Conservation (phyloP, 2,329 filamentous ascomycete species). For the Nigrospora osmanthi region DNA sequence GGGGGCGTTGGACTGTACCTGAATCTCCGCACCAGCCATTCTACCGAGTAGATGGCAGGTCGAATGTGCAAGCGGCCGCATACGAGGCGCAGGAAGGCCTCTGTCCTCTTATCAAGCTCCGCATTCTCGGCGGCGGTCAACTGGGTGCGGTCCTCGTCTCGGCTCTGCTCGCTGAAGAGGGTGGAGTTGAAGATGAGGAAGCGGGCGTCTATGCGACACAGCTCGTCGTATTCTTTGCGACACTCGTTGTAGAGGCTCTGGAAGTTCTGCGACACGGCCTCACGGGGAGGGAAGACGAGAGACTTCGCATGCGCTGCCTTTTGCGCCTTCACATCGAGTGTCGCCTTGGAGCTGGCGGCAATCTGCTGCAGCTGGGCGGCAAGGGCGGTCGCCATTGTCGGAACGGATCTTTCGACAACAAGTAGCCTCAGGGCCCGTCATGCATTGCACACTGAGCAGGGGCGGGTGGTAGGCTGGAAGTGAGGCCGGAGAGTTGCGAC, state of each 20-base stretch:
- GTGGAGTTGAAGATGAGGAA: conserved; percentile 68
- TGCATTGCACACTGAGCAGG: too few relatives aligned
- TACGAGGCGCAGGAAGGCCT: conserved; percentile 75
- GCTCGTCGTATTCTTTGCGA: conserved; percentile 80
- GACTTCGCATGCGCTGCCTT: conserved; percentile 90
- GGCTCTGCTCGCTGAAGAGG: conserved; percentile 91
- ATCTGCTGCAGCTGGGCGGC: conserved; percentile 92
- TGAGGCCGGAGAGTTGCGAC: too few relatives aligned
- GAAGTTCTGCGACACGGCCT: conserved; percentile 83
- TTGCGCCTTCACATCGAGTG: conserved; percentile 88
- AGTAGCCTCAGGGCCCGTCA: too few relatives aligned
- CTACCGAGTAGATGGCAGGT: conserved; percentile 82
- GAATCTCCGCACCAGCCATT: conserved; percentile 92
- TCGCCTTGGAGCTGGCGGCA: conserved; percentile 79
- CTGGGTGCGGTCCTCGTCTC: conserved; percentile 76
- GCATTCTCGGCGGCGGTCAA: conserved; percentile 77
- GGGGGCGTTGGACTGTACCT: conserved; percentile 40
- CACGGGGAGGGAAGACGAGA: conserved; percentile 79
- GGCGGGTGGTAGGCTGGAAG: too few relatives aligned
- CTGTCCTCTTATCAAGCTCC: conserved; percentile 69
- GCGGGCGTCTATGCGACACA: conserved; percentile 77
- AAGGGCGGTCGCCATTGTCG: conserved; percentile 71
- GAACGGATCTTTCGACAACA: not conserved
- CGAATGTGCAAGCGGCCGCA: conserved; percentile 72
- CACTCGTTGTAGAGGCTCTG: conserved; percentile 84